phyloP scores from a whole-genome alignment of 345 rosid genomes.

The sweet orange (Citrus sinensis) region DNA sequence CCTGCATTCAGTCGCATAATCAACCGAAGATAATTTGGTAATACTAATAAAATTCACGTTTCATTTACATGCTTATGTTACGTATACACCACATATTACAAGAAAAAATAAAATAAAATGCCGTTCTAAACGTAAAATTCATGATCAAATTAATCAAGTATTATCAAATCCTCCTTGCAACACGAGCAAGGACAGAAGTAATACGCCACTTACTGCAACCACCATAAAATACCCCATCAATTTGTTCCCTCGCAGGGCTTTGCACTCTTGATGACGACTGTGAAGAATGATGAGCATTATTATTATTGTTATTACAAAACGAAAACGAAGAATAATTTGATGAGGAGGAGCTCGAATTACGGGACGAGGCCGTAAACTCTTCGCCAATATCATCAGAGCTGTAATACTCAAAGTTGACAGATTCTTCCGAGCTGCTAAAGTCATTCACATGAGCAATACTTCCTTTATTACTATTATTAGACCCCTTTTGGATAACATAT shows the following conservation, averaged over 20 bases:
- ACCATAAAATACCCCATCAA: not conserved
- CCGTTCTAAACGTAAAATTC: not conserved
- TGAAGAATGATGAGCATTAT: not conserved
- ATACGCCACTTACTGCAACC: slow-evolving; percentile 35
- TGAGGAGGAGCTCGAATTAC: slow-evolving; percentile 38
- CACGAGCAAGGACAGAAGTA: slow-evolving; percentile 23
- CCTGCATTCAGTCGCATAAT: not conserved
- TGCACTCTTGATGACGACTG: slow-evolving; percentile 16
- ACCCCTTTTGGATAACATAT: not conserved
- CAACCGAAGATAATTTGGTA: not conserved
- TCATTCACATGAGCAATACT: not conserved
- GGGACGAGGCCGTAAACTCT: slow-evolving; percentile 15
- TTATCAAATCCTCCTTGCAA: slow-evolving; percentile 20
- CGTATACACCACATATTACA: not conserved
- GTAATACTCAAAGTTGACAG: slow-evolving; percentile 14
- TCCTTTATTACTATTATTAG: not conserved
- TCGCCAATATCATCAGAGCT: slow-evolving; percentile 22
- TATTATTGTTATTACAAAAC: slow-evolving; percentile 7
- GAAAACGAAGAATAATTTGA: slow-evolving; percentile 25
- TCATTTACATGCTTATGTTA: not conserved
- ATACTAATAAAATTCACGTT: too few relatives aligned
- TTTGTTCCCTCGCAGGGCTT: slow-evolving; percentile 12
- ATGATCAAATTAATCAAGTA: not conserved
- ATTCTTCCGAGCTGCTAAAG: not conserved
- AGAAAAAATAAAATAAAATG: not conserved